Evolutionary conservation across 495 filamentous ascomycete species (phyloP).

Genomic region (Neurospora tetraspora): DNA sequence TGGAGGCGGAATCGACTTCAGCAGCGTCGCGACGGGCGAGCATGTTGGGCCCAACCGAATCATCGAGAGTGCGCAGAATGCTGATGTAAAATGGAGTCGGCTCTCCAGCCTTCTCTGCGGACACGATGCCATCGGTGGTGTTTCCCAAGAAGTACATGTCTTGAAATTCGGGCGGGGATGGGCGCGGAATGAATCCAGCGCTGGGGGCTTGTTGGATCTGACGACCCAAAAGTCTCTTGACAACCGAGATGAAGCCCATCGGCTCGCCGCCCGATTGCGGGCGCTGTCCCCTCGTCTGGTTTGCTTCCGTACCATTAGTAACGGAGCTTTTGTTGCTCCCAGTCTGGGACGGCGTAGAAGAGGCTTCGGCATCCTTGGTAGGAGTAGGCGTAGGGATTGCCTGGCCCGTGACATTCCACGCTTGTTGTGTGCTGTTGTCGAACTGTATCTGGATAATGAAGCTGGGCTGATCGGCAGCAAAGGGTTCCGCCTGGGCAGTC

Average conservation of each 20-base stretch:
- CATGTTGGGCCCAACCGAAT: slow-evolving; percentile 23
- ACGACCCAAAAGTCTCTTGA: not conserved
- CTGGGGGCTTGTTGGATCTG: not conserved
- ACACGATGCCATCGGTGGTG: slow-evolving; percentile 60
- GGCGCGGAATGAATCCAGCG: slow-evolving; percentile 2
- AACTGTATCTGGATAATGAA: slow-evolving; percentile 74
- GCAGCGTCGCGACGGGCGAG: slow-evolving; percentile 26
- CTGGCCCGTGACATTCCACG: slow-evolving; percentile 30
- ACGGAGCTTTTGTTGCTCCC: slow-evolving; percentile 16
- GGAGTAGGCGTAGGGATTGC: slow-evolving; percentile 20
- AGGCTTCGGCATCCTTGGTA: not conserved
- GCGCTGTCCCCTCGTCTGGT: not conserved
- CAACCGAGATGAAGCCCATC: not conserved
- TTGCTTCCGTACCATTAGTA: not conserved
- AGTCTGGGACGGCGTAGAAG: slow-evolving; percentile 16
- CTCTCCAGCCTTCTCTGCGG: slow-evolving; percentile 53
- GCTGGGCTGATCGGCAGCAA: slow-evolving; percentile 55
- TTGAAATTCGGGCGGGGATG: slow-evolving; percentile 46
- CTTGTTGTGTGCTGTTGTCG: slow-evolving; percentile 53
- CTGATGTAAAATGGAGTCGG: slow-evolving; percentile 61
- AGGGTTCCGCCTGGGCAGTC: slow-evolving; percentile 49
- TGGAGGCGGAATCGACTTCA: not conserved
- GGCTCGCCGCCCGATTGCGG: not conserved
- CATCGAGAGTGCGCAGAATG: slow-evolving; percentile 26
- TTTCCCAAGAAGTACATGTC: slow-evolving; percentile 75